Percentiles rank a stretch among this genome's conserved stretches.
Conservation (phyloP, 2,329 filamentous ascomycete genomes). For the Colletotrichum falcatum region DNA sequence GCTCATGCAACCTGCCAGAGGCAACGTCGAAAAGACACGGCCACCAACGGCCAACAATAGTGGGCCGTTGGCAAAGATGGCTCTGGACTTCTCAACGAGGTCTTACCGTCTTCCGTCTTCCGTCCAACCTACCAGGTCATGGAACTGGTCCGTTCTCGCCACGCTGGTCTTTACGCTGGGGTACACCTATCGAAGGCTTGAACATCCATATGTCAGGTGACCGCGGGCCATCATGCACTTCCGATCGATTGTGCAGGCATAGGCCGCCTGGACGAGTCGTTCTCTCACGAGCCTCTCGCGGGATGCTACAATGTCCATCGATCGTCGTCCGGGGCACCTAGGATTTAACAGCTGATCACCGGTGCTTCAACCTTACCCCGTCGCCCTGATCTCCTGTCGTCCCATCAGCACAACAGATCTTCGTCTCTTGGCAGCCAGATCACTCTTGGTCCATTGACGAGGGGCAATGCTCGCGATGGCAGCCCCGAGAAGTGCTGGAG, state of each 20-base stretch:
- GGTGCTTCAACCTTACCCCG: constrained; percentile 7
- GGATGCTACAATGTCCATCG: constrained; percentile 24
- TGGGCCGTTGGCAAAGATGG: not conserved
- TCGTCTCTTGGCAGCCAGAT: not conserved
- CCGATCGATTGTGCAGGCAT: not conserved
- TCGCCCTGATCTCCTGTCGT: constrained; percentile 22
- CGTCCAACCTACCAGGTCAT: not conserved
- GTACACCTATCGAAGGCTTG: constrained; percentile 1
- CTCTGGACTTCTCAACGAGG: not conserved
- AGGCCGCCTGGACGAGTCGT: not conserved
- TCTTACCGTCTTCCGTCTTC: not conserved
- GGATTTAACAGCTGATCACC: constrained; percentile 8
- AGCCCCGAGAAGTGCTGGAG: not conserved
- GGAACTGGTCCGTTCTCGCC: not conserved
- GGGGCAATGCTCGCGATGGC: not conserved
- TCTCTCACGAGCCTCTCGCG: not conserved
- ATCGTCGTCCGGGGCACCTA: constrained; percentile 10
- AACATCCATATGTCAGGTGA: constrained; percentile 11
- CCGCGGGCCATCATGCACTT: not conserved
- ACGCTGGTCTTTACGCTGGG: not conserved
- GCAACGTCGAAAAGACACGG: not conserved
- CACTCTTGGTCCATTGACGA: not conserved
- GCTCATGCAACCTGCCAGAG: constrained; percentile 2
- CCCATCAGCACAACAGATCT: constrained; percentile 6
- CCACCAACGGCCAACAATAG: constrained; percentile 6